A percentile compares a stretch with the other conserved stretches of the same genome.
phyloP scores from a whole-genome alignment of 768 basidiomycete species.

The Tephrocybe rancida region DNA sequence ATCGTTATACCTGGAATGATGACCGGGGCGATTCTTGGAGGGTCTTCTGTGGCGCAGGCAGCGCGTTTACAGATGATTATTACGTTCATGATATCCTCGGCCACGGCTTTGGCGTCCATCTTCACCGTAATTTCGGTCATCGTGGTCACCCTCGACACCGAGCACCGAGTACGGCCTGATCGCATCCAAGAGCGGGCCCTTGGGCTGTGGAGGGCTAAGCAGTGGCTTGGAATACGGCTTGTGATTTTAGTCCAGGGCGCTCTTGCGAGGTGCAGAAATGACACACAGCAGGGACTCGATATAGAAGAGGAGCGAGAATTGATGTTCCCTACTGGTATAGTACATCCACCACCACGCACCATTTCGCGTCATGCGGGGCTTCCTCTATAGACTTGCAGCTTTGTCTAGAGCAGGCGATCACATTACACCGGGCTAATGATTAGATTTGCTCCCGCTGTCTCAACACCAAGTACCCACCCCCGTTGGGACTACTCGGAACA shows the following conservation, averaged over 20 bases:
- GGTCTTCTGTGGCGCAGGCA: slow-evolving; percentile 82
- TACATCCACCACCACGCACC: no score
- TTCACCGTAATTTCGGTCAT: slow-evolving; percentile 64
- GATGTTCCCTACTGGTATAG: no score
- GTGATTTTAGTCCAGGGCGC: neutral
- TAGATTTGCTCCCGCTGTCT: no score
- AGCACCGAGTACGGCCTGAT: slow-evolving; percentile 68
- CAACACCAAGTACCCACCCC: no score
- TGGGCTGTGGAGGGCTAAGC: slow-evolving; percentile 23
- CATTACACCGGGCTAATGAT: no score
- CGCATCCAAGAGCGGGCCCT: slow-evolving; percentile 49
- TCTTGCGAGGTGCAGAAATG: neutral
- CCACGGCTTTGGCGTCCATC: slow-evolving; percentile 72
- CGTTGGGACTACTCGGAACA: no score
- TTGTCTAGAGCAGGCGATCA: no score
- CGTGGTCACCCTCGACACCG: slow-evolving; percentile 62
- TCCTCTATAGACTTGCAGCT: no score
- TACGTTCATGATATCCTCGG: slow-evolving; percentile 90
- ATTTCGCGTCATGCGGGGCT: no score
- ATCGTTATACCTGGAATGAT: slow-evolving; percentile 90
- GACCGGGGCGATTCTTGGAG: slow-evolving; percentile 90
- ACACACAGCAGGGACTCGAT: neutral
- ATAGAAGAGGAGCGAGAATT: neutral
- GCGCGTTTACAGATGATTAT: slow-evolving; percentile 90
- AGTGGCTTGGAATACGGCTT: slow-evolving; percentile 13